Evolutionary conservation across 345 rosid species (phyloP).

Genomic region (Erodium maritimum): DNA sequence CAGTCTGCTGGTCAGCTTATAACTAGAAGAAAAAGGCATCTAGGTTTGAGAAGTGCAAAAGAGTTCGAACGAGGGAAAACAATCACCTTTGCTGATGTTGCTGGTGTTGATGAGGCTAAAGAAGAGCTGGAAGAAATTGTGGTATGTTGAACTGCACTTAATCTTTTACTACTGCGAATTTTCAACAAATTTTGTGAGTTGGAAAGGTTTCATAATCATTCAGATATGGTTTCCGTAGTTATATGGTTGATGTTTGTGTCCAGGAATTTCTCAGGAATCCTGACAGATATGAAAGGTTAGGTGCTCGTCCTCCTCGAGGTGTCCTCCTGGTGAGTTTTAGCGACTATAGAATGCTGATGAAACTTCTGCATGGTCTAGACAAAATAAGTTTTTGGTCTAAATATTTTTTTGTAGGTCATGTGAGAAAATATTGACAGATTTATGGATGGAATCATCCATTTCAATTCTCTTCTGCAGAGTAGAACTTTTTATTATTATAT

Average conservation of each 20-base stretch:
- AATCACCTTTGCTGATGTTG: constrained; percentile 91
- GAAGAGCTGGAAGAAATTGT: constrained; percentile 98
- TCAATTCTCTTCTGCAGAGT: too few species aligned
- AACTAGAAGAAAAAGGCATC: constrained; percentile 50
- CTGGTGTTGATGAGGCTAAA: constrained; percentile 96
- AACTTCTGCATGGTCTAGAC: too few species aligned
- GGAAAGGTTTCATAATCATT: not conserved
- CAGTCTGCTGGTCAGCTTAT: constrained; percentile 82
- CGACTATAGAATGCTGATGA: not conserved
- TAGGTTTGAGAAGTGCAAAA: constrained; percentile 51
- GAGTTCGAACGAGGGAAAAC: constrained; percentile 59
- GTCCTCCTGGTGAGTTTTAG: constrained; percentile 82
- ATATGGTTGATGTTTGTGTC: constrained; percentile 13
- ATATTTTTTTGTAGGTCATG: not conserved
- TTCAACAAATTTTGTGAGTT: constrained; percentile 1
- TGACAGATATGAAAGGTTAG: constrained; percentile 62
- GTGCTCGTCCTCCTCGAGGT: constrained; percentile 98
- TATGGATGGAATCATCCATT: not conserved
- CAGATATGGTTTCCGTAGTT: constrained; percentile 6
- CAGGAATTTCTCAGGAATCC: constrained; percentile 97
- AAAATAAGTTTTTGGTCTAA: too few species aligned
- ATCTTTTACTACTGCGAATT: not conserved
- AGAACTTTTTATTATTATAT: not conserved
- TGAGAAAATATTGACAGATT: not conserved
- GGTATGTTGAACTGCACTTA: too few species aligned